These are phyloP conservation scores for Pyrenopolyporus hunteri DNA, from an alignment of 495 filamentous ascomycete genomes.

Conservation along the genomic window DNA sequence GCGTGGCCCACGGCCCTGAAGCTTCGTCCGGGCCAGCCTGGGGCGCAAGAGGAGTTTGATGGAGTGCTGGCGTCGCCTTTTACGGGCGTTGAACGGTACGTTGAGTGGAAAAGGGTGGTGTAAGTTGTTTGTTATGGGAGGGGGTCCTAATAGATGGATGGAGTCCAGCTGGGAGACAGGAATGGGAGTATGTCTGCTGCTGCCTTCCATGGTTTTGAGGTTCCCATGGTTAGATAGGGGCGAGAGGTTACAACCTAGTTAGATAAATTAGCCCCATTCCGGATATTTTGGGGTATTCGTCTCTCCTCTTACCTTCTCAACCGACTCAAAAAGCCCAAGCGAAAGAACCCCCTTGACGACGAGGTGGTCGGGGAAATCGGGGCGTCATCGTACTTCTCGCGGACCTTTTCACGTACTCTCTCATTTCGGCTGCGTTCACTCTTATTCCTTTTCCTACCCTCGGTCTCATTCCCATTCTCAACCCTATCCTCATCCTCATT, in stretches of 20 bases:
- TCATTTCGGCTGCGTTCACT: no score
- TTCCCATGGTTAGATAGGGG: no score
- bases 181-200: no score
- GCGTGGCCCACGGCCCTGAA: slow-evolving; percentile 49
- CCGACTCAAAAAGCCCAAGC: slow-evolving; percentile 35
- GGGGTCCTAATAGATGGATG: no score
- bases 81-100: slow-evolving; percentile 42
- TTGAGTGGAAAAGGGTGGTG: slow-evolving; percentile 46
- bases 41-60: slow-evolving; percentile 46
- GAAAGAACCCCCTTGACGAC: slow-evolving; percentile 26
- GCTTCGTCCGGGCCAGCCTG: slow-evolving; percentile 37
- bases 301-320: slow-evolving; percentile 44
- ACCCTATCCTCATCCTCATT: slow-evolving; percentile 13
- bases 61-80: slow-evolving; percentile 6
- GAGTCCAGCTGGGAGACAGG: no score
- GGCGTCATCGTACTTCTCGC: neutral
- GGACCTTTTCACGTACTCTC: no score
- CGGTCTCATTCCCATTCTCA: slow-evolving; percentile 12
- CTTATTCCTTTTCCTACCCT: no score
- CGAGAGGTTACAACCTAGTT: neutral
- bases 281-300: no score
- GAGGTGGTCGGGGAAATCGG: neutral
- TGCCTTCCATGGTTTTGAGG: no score
- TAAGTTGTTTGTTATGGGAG: no score
- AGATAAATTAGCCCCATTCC: slow-evolving; percentile 5